phyloP scores from a whole-genome alignment of 768 basidiomycete species.

The Neoboletus brunneissimus region DNA sequence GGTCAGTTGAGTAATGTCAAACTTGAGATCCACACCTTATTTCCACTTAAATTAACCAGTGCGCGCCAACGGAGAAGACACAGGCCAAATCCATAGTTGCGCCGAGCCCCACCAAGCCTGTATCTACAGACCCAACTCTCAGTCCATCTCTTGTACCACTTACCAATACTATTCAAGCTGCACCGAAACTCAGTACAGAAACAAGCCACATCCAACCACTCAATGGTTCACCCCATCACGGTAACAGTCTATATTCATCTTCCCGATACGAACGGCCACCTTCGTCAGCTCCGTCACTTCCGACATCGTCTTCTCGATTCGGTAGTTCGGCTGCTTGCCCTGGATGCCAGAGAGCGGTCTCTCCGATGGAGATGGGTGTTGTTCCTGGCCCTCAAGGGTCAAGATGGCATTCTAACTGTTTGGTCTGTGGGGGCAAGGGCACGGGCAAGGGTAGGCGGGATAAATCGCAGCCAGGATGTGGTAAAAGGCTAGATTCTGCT shows the following conservation, averaged over 20 bases:
- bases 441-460: constrained; percentile 43
- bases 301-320: constrained; percentile 29
- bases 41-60: constrained; percentile 28
- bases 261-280: constrained; percentile 31
- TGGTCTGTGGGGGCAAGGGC: constrained; percentile 76
- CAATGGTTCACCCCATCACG: constrained; percentile 12
- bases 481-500: constrained; percentile 79
- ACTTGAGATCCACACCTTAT: constrained; percentile 7
- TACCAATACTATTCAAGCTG: constrained; percentile 16
- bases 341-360: constrained; percentile 70
- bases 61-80: constrained; percentile 40
- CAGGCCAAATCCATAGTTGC: constrained; percentile 11
- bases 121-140: constrained; percentile 6
- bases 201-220: constrained; percentile 8
- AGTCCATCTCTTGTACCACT: constrained; percentile 21
- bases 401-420: constrained; percentile 74
- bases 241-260: constrained; percentile 23
- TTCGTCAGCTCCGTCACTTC: constrained; percentile 14
- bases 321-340: constrained; percentile 56
- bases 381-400: constrained; percentile 82
- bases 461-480: constrained; percentile 69
- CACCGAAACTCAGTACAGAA: constrained; percentile 3
- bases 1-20: constrained; percentile 24
- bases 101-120: constrained; percentile 11
- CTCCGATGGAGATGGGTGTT: constrained; percentile 82